Conservation (phyloP, 495 filamentous ascomycete genomes). For the Terfezia claveryi region DNA sequence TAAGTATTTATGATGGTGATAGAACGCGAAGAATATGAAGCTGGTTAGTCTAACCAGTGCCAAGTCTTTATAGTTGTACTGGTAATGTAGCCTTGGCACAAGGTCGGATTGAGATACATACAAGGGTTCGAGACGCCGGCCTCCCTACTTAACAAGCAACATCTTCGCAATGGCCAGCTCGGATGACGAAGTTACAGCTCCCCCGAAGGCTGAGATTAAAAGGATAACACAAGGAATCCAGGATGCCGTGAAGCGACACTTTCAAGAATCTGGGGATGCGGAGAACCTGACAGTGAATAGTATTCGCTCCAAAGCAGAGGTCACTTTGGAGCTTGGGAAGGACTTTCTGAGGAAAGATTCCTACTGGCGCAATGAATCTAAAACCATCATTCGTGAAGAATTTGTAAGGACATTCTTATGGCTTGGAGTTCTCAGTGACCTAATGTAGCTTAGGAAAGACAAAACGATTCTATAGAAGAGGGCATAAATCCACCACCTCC, state of each 20-base stretch:
- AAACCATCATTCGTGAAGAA: conserved; percentile 44
- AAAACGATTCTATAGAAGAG: not conserved
- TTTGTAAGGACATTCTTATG: conserved; percentile 32
- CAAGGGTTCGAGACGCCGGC: too few species aligned
- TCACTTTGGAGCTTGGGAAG: conserved; percentile 37
- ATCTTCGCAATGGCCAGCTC: not conserved
- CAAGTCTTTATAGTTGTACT: too few species aligned
- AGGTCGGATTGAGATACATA: too few species aligned
- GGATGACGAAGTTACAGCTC: not conserved
- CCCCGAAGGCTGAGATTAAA: not conserved
- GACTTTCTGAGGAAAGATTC: conserved; percentile 44
- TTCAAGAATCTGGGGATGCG: conserved; percentile 20
- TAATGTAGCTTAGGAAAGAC: not conserved
- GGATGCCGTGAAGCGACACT: conserved; percentile 27
- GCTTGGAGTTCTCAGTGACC: too few species aligned
- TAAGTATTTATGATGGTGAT: too few species aligned
- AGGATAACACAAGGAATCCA: conserved; percentile 25
- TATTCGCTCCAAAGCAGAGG: conserved; percentile 44
- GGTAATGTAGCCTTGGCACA: too few species aligned
- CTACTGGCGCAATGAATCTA: conserved; percentile 63
- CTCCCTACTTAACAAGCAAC: too few species aligned
- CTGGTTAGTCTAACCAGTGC: too few species aligned
- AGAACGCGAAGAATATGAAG: too few species aligned
- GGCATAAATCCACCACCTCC: not conserved
- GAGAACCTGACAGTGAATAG: conserved; percentile 56